Evolutionary conservation across 345 rosid genomes (phyloP), one percentile per base, ranked within the genome.

Genomic region (Eucalyptus marginata): DNA sequence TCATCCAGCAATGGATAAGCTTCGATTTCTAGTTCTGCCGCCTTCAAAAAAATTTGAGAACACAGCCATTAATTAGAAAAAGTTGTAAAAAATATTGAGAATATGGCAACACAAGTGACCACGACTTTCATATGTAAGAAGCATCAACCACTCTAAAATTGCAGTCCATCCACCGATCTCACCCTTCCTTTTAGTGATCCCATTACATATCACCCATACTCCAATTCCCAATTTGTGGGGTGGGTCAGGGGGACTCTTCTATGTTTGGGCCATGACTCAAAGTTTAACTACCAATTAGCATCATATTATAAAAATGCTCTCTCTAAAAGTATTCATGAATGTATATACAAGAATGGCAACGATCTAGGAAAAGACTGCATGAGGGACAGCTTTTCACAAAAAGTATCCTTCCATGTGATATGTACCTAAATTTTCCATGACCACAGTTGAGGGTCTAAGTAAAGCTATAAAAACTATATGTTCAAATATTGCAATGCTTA

Each of bases 1-100:
- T 97, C 99, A 90, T 98, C 99, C 88, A 98, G 89, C 79, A 98
- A 92, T 22, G 99, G 99, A 91, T 98, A 98, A 89, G 99, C 99
- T 95, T 98, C 99, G 88, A 96, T 97, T 91, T 98, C 99, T 88
- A 98, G 92, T 92, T 98, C 98, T 91, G 98, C 97, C 86, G 99
- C 99, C 99, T 98, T 94, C 85, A 87, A 79, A 92, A 91, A 91
- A 91, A 87, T 88, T 62, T 59, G 15, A 46, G 22, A 16, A 47
- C 56, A 13, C 58, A 47, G 16, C 46, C 88, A 36, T 17, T 86
- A 88, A 64, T 50, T 88, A 31, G 51, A 27, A 85, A 49, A 14
- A 50, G 0, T 47, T 71, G 14, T 10, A 71, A 11, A 36, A 71
- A 71, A 76, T 40, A 52, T 52, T 52, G 27, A 76, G 15, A 20